phyloP scores from a whole-genome alignment of 805 yeast genomes.

The Blastobotrys americana region DNA sequence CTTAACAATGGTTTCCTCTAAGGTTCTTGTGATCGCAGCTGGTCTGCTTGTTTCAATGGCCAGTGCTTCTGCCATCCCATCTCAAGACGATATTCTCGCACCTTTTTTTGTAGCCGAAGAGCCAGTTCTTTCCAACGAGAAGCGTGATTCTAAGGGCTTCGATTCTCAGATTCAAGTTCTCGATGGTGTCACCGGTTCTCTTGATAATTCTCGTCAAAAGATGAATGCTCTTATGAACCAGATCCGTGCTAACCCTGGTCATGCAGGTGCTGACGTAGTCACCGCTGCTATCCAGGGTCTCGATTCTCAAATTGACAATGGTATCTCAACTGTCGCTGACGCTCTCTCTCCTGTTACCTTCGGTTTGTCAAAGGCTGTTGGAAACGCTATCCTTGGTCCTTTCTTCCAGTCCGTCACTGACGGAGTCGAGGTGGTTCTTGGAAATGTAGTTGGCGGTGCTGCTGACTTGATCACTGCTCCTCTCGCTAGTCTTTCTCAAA shows the following conservation, averaged over 20 bases:
- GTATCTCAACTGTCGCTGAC: slow-evolving; percentile 18
- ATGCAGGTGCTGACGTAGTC: slow-evolving; percentile 10
- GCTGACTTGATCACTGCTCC: slow-evolving; percentile 14
- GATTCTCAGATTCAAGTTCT: background rate
- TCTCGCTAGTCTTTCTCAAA: slow-evolving; percentile 1
- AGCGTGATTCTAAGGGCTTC: background rate
- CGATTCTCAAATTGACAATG: slow-evolving; percentile 28
- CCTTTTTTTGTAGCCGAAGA: background rate
- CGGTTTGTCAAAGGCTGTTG: slow-evolving; percentile 22
- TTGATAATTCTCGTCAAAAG: slow-evolving; percentile 2
- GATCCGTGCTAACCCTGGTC: slow-evolving; percentile 5
- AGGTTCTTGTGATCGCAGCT: background rate
- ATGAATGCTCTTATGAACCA: slow-evolving; percentile 1
- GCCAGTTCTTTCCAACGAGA: no score
- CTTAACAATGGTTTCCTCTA: background rate
- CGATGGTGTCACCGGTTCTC: slow-evolving; percentile 2
- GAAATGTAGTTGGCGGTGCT: slow-evolving; percentile 20
- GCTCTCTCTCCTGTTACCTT: slow-evolving; percentile 20
- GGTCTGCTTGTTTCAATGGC: background rate
- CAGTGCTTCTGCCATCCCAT: background rate
- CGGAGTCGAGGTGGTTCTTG: slow-evolving; percentile 26
- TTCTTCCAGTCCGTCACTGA: slow-evolving; percentile 26
- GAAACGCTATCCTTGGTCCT: slow-evolving; percentile 22
- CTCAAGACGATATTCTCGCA: no score
- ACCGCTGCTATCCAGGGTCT: slow-evolving; percentile 24